These are phyloP conservation scores for Dactylellina sp. DNA, from an alignment of 2,329 filamentous ascomycete genomes.

Conservation along the genomic window DNA sequence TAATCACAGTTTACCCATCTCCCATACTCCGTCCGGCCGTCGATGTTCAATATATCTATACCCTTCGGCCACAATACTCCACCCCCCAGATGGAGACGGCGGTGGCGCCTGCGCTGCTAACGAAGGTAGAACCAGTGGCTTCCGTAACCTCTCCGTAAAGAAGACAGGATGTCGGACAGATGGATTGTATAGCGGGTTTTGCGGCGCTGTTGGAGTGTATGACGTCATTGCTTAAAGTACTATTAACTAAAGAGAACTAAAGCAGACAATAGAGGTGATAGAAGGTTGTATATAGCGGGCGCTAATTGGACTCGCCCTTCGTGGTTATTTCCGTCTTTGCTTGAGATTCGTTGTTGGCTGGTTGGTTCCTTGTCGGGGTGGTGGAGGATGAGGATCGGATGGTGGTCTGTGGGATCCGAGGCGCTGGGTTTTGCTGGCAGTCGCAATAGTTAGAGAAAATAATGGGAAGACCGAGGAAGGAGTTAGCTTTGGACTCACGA, in stretches of 20 bases:
- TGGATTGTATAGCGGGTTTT: slow-evolving; percentile 67
- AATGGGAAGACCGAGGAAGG: neutral
- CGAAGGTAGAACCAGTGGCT: slow-evolving; percentile 65
- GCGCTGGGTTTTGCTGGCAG: slow-evolving; percentile 16
- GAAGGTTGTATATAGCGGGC: neutral
- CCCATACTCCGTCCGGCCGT: slow-evolving; percentile 12
- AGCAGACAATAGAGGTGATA: neutral
- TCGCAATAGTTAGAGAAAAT: neutral
- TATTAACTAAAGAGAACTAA: neutral
- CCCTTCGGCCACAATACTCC: slow-evolving; percentile 71
- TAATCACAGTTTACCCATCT: slow-evolving; percentile 40
- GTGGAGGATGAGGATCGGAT: slow-evolving; percentile 33
- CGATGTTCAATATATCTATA: slow-evolving; percentile 70
- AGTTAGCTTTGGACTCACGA: slow-evolving; percentile 15
- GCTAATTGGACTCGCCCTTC: neutral
- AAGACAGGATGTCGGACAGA: slow-evolving; percentile 79
- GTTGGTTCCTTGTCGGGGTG: neutral
- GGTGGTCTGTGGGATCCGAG: slow-evolving; percentile 30
- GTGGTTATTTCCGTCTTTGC: neutral
- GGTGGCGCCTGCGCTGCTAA: slow-evolving; percentile 60
- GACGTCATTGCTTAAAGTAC: slow-evolving; percentile 50
- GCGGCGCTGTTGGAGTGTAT: slow-evolving; percentile 12
- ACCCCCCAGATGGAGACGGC: slow-evolving; percentile 61
- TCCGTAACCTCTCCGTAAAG: slow-evolving; percentile 75
- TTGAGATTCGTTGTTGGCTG: neutral